Evolutionary conservation across 2,329 filamentous ascomycete genomes (phyloP).

Genomic region (Conoideocrella luteorostrata): DNA sequence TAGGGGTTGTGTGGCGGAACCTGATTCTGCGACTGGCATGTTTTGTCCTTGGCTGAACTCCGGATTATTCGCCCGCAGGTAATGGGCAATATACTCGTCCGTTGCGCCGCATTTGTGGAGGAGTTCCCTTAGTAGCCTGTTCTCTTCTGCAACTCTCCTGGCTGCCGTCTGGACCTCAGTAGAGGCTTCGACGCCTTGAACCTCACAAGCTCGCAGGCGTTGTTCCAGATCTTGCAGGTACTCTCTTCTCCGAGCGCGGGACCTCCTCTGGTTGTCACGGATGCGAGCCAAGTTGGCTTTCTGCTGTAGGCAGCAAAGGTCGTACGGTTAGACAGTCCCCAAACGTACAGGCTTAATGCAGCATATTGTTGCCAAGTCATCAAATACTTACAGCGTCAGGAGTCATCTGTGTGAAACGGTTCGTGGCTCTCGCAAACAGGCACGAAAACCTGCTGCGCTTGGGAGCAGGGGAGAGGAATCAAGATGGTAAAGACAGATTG

Average conservation of each 20-base stretch:
- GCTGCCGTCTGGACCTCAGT: slow-evolving; percentile 67
- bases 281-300: slow-evolving; percentile 48
- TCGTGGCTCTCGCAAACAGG: background rate
- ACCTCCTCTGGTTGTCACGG: slow-evolving; percentile 70
- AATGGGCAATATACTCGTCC: slow-evolving; percentile 46
- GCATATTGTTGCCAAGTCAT: too few species aligned
- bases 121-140: slow-evolving; percentile 54
- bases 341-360: too few species aligned
- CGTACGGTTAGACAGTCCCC: background rate
- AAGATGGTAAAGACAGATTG: too few species aligned
- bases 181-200: slow-evolving; percentile 60
- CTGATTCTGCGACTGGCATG: slow-evolving; percentile 17
- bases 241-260: slow-evolving; percentile 66
- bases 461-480: slow-evolving; percentile 3
- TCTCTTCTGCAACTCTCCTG: slow-evolving; percentile 62
- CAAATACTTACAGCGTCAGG: slow-evolving; percentile 15
- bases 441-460: background rate
- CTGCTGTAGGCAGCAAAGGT: slow-evolving; percentile 20
- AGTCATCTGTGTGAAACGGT: slow-evolving; percentile 14
- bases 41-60: slow-evolving; percentile 11
- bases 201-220: slow-evolving; percentile 53
- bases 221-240: slow-evolving; percentile 65
- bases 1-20: slow-evolving; percentile 25
- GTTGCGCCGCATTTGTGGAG: slow-evolving; percentile 51
- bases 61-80: slow-evolving; percentile 21